Evolutionary conservation across 805 yeast genomes (phyloP).

Genomic region (Maudiozyma bulderi): DNA sequence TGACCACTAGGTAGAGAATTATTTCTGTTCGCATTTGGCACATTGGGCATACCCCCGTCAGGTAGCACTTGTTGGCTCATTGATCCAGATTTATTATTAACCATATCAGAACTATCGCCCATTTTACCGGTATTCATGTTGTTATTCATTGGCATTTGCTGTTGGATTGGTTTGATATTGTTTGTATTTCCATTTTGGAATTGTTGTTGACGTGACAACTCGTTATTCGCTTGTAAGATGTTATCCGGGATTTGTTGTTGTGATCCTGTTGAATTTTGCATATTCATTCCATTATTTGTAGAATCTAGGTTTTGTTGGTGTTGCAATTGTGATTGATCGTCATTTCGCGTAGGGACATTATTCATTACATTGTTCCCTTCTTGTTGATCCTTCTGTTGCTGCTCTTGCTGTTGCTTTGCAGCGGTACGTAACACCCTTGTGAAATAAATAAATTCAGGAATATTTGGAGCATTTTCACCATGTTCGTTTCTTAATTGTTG

Average conservation of each 20-base stretch:
- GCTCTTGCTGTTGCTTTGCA: conserved; percentile 28
- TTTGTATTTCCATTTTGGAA: background rate
- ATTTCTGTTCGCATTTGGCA: too few species aligned
- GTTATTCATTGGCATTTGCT: background rate
- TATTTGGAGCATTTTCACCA: conserved; percentile 27
- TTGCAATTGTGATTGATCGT: too few species aligned
- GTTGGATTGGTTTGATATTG: background rate
- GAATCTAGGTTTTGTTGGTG: background rate
- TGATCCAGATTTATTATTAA: background rate
- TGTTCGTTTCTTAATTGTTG: conserved; percentile 30
- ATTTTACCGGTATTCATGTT: conserved; percentile 2
- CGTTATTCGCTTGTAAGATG: too few species aligned
- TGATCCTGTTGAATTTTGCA: background rate
- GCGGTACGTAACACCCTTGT: conserved; percentile 28
- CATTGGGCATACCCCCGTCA: background rate
- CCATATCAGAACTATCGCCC: background rate
- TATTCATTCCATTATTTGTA: background rate
- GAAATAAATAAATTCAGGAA: conserved; percentile 28
- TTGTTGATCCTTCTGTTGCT: conserved; percentile 18
- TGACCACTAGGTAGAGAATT: background rate
- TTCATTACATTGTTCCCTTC: conserved; percentile 6
- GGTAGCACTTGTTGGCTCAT: background rate
- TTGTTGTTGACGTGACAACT: too few species aligned
- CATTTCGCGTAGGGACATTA: background rate
- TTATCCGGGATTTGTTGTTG: background rate